phyloP scores from a whole-genome alignment of 2,329 filamentous ascomycete species.

The Orbilia quercus region DNA sequence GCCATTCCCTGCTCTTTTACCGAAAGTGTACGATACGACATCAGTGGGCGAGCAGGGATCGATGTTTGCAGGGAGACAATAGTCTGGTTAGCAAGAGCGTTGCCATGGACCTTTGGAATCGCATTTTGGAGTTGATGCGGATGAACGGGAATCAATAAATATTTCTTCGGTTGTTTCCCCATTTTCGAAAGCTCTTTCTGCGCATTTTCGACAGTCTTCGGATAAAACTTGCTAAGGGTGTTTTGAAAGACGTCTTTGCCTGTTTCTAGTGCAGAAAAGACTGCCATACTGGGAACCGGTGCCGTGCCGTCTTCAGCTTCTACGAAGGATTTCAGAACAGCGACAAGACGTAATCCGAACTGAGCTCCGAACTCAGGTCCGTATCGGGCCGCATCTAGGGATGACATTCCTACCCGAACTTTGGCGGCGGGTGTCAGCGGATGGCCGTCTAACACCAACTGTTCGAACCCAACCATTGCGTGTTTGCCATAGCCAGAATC shows the following conservation, averaged over 20 bases:
- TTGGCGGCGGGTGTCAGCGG: constrained; percentile 28
- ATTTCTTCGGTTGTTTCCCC: constrained; percentile 14
- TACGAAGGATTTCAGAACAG: constrained; percentile 14
- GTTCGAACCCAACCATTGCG: constrained; percentile 35
- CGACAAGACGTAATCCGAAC: constrained; percentile 27
- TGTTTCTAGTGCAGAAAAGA: constrained; percentile 2
- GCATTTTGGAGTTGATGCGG: constrained; percentile 42
- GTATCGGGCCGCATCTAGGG: constrained; percentile 24
- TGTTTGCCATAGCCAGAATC: constrained; percentile 31
- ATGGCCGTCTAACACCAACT: constrained; percentile 36
- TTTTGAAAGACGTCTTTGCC: constrained; percentile 12
- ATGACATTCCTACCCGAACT: constrained; percentile 31
- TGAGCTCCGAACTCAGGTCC: constrained; percentile 23
- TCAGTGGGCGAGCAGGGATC: constrained; percentile 16
- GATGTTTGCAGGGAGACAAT: constrained; percentile 13
- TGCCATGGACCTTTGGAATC: constrained; percentile 27
- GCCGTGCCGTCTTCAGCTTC: constrained; percentile 27
- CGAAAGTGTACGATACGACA: constrained; percentile 30
- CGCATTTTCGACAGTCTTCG: constrained; percentile 1
- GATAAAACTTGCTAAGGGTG: neutral
- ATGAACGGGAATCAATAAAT: constrained; percentile 26
- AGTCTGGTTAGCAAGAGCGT: constrained; percentile 1
- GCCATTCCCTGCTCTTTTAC: constrained; percentile 1
- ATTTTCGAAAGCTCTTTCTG: constrained; percentile 9
- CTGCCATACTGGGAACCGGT: neutral